Base-by-base conservation (phyloP, 225 moss, liverwort and hornwort genomes). In the Antitrichia curtipendula region DNA sequence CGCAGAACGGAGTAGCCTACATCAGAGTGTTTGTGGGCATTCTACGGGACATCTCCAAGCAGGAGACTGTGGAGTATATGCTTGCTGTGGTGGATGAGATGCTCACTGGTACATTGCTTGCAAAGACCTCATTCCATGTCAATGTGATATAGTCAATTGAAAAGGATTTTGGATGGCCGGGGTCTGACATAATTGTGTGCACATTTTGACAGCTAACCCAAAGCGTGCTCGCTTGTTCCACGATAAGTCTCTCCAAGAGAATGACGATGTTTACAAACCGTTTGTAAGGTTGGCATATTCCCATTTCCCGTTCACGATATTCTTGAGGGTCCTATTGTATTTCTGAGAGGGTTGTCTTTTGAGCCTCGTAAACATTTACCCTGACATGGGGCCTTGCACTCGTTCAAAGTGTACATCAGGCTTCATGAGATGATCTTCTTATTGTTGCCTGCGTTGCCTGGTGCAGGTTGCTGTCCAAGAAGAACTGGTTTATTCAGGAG, bases 21-120 rank as follows among this genome's bases (percentile, higher is more conserved):
- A 92, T 99, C 82, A 90, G 92, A 89, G 92, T 97, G 73, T 99
- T 99, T 92, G 96, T 99, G 70, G 97, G 97, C 78, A 94, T 99
- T 90, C 88, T 99, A 16, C 94, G 95, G 53, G 95, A 97, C 84
- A 96, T 99, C 84, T 94, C 95, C 65, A 97, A 99, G 87, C 95
- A 95, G 88, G 97, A 99, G 60, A 99, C 99, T 79, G 94, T 99
- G 83, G 97, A 99, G 95, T 99, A 99, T 62, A 90, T 97, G 90
- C 93, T 99, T 89, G 99, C 99, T 62, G 52, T 99, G 92, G 92
- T 99, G 90, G 99, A 99, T 84, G 97, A 96, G 69, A 93, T 97
- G 95, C 94, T 99, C 66, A 94, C 96, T 89, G 98, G 98, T 98
- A 90, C 81, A 83, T 86, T 50, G 57, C 57, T 76, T 86, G 16